Evolutionary conservation across 192 early-diverging fungal genomes (phyloP).

Genomic region (Polychytrium aggregatum): DNA sequence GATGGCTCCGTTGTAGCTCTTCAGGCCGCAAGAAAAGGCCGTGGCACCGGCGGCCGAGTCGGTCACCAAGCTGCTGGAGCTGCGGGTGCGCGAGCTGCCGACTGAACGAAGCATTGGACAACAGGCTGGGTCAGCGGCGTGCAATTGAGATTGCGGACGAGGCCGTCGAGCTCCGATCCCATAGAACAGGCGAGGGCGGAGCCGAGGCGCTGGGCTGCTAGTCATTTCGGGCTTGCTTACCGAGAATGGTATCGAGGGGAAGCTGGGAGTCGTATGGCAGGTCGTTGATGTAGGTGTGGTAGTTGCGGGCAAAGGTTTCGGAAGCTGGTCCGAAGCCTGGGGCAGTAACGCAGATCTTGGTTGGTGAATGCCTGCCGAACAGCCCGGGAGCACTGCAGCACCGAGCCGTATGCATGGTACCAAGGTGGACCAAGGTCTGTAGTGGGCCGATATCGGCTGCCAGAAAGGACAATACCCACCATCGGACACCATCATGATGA

Average conservation of each 20-base stretch:
- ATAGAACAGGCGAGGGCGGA: too few species aligned
- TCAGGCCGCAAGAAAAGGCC: constrained; percentile 81
- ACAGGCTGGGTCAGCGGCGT: too few species aligned
- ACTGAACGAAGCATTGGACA: constrained; percentile 63
- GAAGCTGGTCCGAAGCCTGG: constrained; percentile 88
- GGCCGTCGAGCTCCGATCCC: too few species aligned
- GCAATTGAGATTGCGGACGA: too few species aligned
- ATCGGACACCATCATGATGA: constrained; percentile 91
- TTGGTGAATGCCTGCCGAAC: background rate
- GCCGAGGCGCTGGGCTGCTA: too few species aligned
- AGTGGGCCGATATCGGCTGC: background rate
- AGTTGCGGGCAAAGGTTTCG: constrained; percentile 74
- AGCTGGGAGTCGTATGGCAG: constrained; percentile 33
- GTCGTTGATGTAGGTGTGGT: constrained; percentile 53
- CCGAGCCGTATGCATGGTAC: too few species aligned
- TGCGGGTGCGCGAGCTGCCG: constrained; percentile 83
- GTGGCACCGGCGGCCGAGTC: constrained; percentile 98
- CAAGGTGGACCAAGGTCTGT: background rate
- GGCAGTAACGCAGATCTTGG: background rate
- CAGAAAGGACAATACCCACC: constrained; percentile 13
- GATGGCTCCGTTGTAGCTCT: constrained; percentile 92
- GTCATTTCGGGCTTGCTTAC: too few species aligned
- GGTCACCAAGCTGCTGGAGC: constrained; percentile 69
- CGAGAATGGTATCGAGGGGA: constrained; percentile 38
- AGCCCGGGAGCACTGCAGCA: background rate